phyloP scores from a whole-genome alignment of 345 rosid genomes.

The rapeseed (Brassica napus) region Da-Ae NC_063445.1:51331001-51331500 shows the following conservation, averaged over 20 bases:
- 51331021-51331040: neutral
- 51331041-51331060: neutral
- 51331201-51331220: neutral
- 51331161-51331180: neutral
- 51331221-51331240: neutral
- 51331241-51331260: neutral
- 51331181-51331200: neutral
- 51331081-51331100: neutral
- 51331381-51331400: slow-evolving; percentile 5
- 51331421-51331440: too few relatives aligned
- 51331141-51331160: neutral
- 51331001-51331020: too few relatives aligned
- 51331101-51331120: neutral
- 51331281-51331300: neutral
- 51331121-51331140: neutral
- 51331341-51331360: neutral
- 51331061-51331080: neutral
- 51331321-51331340: neutral
- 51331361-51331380: slow-evolving; percentile 25
- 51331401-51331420: too few relatives aligned
- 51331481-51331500: too few relatives aligned
- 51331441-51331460: too few relatives aligned
- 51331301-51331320: neutral
- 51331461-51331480: too few relatives aligned
- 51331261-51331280: neutral